phyloP scores from a whole-genome alignment of 1,284 basidiomycete genomes.

The Xerocomus amazonicus region DNA sequence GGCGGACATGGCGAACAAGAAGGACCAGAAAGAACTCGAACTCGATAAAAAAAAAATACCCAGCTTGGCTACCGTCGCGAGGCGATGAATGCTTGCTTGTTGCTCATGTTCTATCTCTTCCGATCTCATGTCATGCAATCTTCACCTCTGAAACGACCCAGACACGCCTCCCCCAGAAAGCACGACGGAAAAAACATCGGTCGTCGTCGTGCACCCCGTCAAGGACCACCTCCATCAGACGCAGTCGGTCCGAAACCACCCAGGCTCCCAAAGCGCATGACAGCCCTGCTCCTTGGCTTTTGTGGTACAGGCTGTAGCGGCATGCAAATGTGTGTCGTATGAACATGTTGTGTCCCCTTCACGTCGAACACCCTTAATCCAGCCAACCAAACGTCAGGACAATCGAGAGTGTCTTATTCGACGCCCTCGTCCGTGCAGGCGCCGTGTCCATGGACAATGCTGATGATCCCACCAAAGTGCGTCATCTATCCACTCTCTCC shows the following conservation, averaged over 20 bases:
- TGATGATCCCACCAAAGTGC: slow-evolving; percentile 84
- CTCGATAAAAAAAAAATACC: not conserved
- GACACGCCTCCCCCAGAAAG: not conserved
- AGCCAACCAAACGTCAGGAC: slow-evolving; percentile 66
- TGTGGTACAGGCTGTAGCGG: slow-evolving; percentile 85
- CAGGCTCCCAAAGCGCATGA: slow-evolving; percentile 69
- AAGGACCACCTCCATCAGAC: slow-evolving; percentile 25
- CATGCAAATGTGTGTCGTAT: slow-evolving; percentile 90
- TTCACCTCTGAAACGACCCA: not conserved
- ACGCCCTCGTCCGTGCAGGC: slow-evolving; percentile 84
- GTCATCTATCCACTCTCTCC: not conserved
- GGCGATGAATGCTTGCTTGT: not conserved
- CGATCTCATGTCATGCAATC: too few species aligned
- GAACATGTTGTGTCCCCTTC: not conserved
- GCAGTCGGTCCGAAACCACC: slow-evolving; percentile 35
- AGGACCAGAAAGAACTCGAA: too few species aligned
- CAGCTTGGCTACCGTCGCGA: slow-evolving; percentile 1
- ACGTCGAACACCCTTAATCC: not conserved
- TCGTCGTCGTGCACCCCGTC: slow-evolving; percentile 33
- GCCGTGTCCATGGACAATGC: slow-evolving; percentile 93
- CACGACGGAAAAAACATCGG: slow-evolving; percentile 19
- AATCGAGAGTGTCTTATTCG: slow-evolving; percentile 90
- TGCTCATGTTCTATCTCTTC: not conserved
- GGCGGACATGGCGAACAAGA: slow-evolving; percentile 11
- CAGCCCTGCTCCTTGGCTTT: slow-evolving; percentile 73